phyloP scores from a whole-genome alignment of 2,329 filamentous ascomycete species.

The Botrytis fabae region DNA sequence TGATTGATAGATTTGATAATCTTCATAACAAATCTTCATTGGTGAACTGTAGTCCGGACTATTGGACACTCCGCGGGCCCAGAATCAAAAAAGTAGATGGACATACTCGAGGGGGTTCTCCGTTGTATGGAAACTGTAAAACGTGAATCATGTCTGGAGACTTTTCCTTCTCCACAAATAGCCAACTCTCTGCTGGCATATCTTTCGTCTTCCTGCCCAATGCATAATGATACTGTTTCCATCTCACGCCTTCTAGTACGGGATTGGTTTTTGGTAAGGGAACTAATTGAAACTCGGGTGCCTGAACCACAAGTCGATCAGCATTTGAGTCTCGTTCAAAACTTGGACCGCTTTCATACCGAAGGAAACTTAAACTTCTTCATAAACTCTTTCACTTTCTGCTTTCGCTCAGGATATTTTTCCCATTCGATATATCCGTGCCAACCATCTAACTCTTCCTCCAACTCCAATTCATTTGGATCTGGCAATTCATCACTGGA shows the following conservation, averaged over 20 bases:
- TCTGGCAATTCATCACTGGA: conserved; percentile 18
- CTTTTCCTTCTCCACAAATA: conserved; percentile 56
- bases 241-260: conserved; percentile 55
- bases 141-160: conserved; percentile 61
- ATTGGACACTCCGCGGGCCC: too few relatives aligned
- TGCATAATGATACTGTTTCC: conserved; percentile 60
- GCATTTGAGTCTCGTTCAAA: neutral
- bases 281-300: conserved; percentile 57
- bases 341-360: neutral
- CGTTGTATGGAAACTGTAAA: conserved; percentile 64
- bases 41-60: too few relatives aligned
- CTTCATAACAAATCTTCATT: too few relatives aligned
- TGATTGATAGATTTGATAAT: too few relatives aligned
- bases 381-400: conserved; percentile 56
- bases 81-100: neutral
- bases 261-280: conserved; percentile 59
- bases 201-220: conserved; percentile 47
- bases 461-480: conserved; percentile 16
- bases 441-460: conserved; percentile 24
- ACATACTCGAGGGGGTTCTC: conserved; percentile 53
- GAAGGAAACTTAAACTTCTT: conserved; percentile 51
- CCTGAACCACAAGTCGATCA: conserved; percentile 14
- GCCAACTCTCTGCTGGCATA: conserved; percentile 60
- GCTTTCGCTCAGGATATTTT: conserved; percentile 67
- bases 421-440: conserved; percentile 66